phyloP scores from a whole-genome alignment of 2,329 filamentous ascomycete species.

The Bipolaris bicolor region DNA sequence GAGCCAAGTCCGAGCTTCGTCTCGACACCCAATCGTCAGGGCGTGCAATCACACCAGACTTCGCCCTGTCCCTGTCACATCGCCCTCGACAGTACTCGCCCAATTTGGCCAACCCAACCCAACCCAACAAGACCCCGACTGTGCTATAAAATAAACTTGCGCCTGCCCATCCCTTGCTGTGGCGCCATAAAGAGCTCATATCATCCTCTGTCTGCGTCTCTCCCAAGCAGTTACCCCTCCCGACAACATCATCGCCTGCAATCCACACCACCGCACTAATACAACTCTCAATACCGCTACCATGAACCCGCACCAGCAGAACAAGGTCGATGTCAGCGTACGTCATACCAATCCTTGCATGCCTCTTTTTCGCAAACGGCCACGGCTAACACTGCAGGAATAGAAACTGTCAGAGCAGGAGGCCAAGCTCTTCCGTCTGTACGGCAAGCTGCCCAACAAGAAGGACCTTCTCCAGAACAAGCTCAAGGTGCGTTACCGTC shows the following conservation, averaged over 20 bases:
- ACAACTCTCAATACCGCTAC: conserved; percentile 25
- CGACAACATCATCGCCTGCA: conserved; percentile 21
- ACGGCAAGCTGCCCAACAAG: conserved; percentile 96
- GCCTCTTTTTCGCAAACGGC: conserved; percentile 1
- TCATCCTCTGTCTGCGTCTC: conserved; percentile 23
- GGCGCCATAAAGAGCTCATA: conserved; percentile 29
- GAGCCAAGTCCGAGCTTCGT: conserved; percentile 29
- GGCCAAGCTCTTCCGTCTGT: conserved; percentile 94
- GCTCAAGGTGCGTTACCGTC: conserved; percentile 67
- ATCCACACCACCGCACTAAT: conserved; percentile 5
- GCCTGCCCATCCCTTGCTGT: conserved; percentile 28
- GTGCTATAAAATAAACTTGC: conserved; percentile 25
- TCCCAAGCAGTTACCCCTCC: conserved; percentile 21
- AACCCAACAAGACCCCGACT: conserved; percentile 27
- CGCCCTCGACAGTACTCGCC: conserved; percentile 26
- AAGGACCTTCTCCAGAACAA: conserved; percentile 98
- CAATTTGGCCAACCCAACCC: conserved; percentile 29
- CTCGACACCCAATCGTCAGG: conserved; percentile 40
- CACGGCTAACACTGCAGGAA: conserved; percentile 26
- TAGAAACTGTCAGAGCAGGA: conserved; percentile 93
- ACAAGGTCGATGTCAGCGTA: conserved; percentile 96
- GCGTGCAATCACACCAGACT: conserved; percentile 22
- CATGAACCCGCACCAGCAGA: conserved; percentile 98
- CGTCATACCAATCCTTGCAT: conserved; percentile 52
- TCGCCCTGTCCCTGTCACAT: conserved; percentile 40